Percentiles rank a stretch among this genome's conserved stretches.
Conservation (phyloP, 179 eudicot genomes). For the Pouteria campechiana region DNA sequence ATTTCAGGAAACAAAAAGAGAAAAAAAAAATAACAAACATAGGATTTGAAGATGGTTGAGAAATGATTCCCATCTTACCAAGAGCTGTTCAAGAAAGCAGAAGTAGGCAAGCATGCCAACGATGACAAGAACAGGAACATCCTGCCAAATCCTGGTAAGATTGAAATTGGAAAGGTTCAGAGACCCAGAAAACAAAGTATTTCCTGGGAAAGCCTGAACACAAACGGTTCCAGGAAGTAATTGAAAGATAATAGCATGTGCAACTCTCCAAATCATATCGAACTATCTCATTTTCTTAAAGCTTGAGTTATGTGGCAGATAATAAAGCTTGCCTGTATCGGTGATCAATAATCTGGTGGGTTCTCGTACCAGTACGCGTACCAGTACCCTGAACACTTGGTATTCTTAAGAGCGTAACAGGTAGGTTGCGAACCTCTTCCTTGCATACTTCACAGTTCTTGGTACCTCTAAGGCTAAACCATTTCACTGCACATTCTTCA, state of each 20-base stretch:
- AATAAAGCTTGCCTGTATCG: constrained; percentile 58
- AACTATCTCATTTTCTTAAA: no score
- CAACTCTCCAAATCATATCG: not conserved
- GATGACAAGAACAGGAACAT: constrained; percentile 79
- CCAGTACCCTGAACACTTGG: constrained; percentile 38
- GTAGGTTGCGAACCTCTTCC: constrained; percentile 70
- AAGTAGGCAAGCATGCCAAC: constrained; percentile 90
- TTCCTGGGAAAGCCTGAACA: no score
- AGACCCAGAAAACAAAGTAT: no score
- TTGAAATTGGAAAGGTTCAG: constrained; percentile 1
- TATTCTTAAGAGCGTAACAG: constrained; percentile 76
- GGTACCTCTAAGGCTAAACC: constrained; percentile 92
- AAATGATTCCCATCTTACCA: constrained; percentile 38
- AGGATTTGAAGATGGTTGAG: not conserved
- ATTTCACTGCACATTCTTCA: constrained; percentile 77
- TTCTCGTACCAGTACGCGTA: constrained; percentile 14
- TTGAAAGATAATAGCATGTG: constrained; percentile 2
- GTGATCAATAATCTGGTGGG: constrained; percentile 29
- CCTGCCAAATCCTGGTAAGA: constrained; percentile 80
- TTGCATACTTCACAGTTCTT: constrained; percentile 80
- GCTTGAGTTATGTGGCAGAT: not conserved
- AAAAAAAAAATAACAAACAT: not conserved
- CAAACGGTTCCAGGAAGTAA: not conserved
- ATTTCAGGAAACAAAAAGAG: not conserved
- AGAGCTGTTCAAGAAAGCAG: constrained; percentile 86